Percentiles rank a stretch among this genome's conserved stretches.
Evolutionary conservation across 805 yeast genomes (phyloP).

Genomic region (Candida anglica): DNA sequence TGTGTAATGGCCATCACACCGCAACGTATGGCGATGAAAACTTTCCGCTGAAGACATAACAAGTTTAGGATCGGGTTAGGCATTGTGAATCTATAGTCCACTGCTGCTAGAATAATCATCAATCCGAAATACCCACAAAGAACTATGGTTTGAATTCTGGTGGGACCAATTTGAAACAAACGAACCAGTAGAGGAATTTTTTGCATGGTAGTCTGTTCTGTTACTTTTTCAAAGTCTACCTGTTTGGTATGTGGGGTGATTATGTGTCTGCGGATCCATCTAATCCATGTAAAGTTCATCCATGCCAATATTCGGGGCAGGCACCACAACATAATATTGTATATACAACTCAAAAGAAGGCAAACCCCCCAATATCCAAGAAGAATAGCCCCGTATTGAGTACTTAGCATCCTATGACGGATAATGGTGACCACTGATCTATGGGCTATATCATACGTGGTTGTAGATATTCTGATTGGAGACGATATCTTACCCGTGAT

Average conservation of each 20-base stretch:
- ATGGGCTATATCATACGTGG: slow-evolving; percentile 25
- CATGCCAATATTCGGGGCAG: slow-evolving; percentile 22
- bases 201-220: neutral
- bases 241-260: slow-evolving; percentile 19
- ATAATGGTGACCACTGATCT: slow-evolving; percentile 45
- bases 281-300: slow-evolving; percentile 13
- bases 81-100: slow-evolving; percentile 36
- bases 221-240: neutral
- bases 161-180: neutral
- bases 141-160: neutral
- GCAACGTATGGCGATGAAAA: slow-evolving; percentile 46
- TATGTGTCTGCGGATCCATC: slow-evolving; percentile 28
- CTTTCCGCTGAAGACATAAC: slow-evolving; percentile 28
- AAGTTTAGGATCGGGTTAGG: slow-evolving; percentile 35
- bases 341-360: slow-evolving; percentile 31
- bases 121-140: neutral
- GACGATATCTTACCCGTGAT: slow-evolving; percentile 24
- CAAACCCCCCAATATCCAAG: slow-evolving; percentile 25
- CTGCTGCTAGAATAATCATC: slow-evolving; percentile 29
- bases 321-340: slow-evolving; percentile 30
- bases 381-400: slow-evolving; percentile 30
- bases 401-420: slow-evolving; percentile 28
- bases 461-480: slow-evolving; percentile 1
- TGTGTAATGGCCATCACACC: slow-evolving; percentile 44
- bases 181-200: neutral